Base-by-base conservation (phyloP, 331 rosid genomes). In the Cydonia oblonga region DNA sequence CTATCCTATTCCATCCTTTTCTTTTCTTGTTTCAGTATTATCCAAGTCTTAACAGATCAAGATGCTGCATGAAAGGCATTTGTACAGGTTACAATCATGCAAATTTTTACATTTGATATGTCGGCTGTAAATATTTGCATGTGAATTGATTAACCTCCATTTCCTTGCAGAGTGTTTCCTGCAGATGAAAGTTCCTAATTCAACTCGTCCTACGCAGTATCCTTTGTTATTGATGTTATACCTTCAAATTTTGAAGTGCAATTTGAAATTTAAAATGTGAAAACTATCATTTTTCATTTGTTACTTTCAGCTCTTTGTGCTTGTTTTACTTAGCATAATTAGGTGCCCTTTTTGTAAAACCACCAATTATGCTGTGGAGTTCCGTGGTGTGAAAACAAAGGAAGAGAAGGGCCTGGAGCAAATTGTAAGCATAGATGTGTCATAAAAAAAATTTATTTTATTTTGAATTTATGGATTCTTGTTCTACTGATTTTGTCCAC, bases 111-210 rank as follows among this genome's bases (percentile, higher is more conserved):
- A 51, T 33, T 67, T 74, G 59, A 65, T 52, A 15, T 59, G 44
- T 46, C 46, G 16, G 54, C 9, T 58, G 19, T 5, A 57, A 61
- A 51, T 52, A 60, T 75, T 67, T 74, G 28, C 66, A 70, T 67
- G 61, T 28, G 72, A 68, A 42, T 81, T 89, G 81, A 89, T 65
- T 73, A 51, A 32, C 65, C 64, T 79, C 78, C 79, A 68, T 59
- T 76, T 72, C 42, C 26, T 60, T 68, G 49, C 92, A 95, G 97
- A 95, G 83, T 95, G 99, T 76, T 95, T 95, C 86, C 82, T 95
- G 86, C 99, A 95, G 93, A 95, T 95, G 99, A 95, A 89, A 89
- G 99, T 95, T 78, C 99, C 99, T 44, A 95, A 95, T 84, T 91
- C 99, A 74, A 84, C 96, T 51, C 96, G 96, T 40, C 99, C 99